Evolutionary conservation across 176 grass and related monocot genomes (phyloP), one percentile per base, ranked within the genome.

Genomic region (Eleusine coracana): DNA sequence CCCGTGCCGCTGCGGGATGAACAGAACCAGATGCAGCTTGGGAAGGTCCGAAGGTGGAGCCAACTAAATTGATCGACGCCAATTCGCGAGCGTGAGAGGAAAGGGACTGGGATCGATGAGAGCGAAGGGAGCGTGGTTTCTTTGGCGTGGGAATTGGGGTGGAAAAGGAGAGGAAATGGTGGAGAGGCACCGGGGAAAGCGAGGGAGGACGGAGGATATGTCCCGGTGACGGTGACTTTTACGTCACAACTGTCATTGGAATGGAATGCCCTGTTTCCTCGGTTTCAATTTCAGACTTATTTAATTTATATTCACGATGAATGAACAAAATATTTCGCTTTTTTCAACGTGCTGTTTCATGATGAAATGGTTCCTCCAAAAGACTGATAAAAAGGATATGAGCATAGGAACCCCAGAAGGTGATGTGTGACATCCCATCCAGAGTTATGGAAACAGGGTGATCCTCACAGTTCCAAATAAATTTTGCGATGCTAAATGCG

Each of bases 141-240:
- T 74, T 79, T 46, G 75, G 60, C 29, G 44, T 38, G 68, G 68
- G 60, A 44, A 76, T 40, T 56, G 62, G 72, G 37, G 38, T 56
- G 62, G 72, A 17, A 34, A 48, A 66, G 54, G 29, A 34, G 36
- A 23, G 25, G 46, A 15, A 14, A 2, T 13, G 49, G 78, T 7
- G 21, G 78, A 41, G 78, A 41, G 14, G 79, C 50, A 41, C 14
- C n/a, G 46, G 58, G 68, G 76, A 79, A 79, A 76, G 71, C 60
- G 60, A 29, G 60, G 25, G 23, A 12, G n/a, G 23, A 60, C 25
- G 25, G 23, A 12, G n/a, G 23, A 60, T 60, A 60, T 62, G 60
- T 27, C 60, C 23, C 60, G 60, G 11, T 63, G 60, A 29, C 10
- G 25, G 25, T 13, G 60, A 28, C 60, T 63, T 63, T 28, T 7